Base-by-base conservation (phyloP, 352 stramenopile species). In the Globisporangium solare region DNA sequence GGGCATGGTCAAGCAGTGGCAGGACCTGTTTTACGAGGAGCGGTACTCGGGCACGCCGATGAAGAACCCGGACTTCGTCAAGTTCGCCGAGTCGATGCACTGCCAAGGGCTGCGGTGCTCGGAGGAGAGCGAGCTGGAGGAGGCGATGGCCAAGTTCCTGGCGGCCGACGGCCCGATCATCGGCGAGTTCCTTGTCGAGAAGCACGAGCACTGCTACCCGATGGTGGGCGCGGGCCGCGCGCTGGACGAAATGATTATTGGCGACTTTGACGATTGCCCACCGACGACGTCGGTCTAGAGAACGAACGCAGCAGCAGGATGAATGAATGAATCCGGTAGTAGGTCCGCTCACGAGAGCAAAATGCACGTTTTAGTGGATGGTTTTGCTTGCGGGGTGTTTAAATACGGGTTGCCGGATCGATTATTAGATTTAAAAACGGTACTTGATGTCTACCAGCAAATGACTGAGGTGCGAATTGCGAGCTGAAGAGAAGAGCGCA, bases 1-100 rank as follows among this genome's bases (percentile, higher is more conserved):
- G 79, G 96, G 96, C 67, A 98, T 98, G 95, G 95, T 98, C 53
- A 97, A 98, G 79, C 95, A 98, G 71, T 98, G 95, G 95, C 94
- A 98, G 71, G 87, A 96, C 58, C 78, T 98, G 58, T 98, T 98
- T 68, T 97, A 98, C 74, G 87, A 98, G 46, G 83, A 97, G 69
- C 88, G 94, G 39, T 97, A 97, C 71, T 95, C 89, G 53, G 73
- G 72, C 24, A 96, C 88, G 18, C 66, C 77, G 53, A 95, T 97
- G 88, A 92, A 86, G 62, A 98, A 97, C 74, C 95, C 95, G 8
- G 83, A 98, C 65, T 98, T 98, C 61, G 75, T 86, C 60, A 96
- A 92, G 62, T 88, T 98, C 57, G 95, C 95, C 3, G 80, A 96
- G 58, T 70, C 92, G 8, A 98, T 98, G 81, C 86, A 96, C 61